Base-by-base conservation (phyloP, 495 filamentous ascomycete genomes). In the Hypomontagnella submonticulosa region DNA sequence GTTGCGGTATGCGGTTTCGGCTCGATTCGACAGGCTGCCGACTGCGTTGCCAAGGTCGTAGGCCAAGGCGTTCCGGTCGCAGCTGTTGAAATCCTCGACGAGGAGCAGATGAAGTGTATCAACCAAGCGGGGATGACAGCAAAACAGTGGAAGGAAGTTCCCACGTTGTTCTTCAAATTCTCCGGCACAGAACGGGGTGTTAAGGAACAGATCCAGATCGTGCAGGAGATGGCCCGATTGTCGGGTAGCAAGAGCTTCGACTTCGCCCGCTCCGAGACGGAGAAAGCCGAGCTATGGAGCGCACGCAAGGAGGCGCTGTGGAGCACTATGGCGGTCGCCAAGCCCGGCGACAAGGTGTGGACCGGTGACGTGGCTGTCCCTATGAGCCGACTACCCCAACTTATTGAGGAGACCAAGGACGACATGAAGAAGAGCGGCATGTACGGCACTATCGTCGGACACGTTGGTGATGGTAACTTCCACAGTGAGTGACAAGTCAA, bases 91-190 rank as follows among this genome's bases (percentile, higher is more conserved):
- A 87, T 98, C 40, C 79, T 97, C 38, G 94, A 98, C 75, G 93
- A 97, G 70, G 89, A 93, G 27, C 92, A 96, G 77, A 98, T 98
- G 94, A 83, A 84, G 59, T 92, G 92, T 63, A 93, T 98, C 77
- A 98, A 98, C 77, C 73, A 81, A 41, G 87, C 88, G 4, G 91
- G 92, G 58, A 84, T 81, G 49, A 97, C 93, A 0, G 80, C 81
- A 5, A 87, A 88, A 50, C 73, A 71, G 7, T 97, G 93, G 91
- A 86, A 84, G 60, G 88, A 90, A 61, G 85, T 85, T 13, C 93
- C 94, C 4, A 97, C 94, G 3, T 78, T 98, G 3, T 97, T 98
- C 79, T 95, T 98, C 84, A 97, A 97, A 72, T 98, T 97, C 76
- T 84, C 86, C 12, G 92, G 93, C 32, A 95, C 92, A 0, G 81